Conservation (phyloP, 306 rosid genomes). For the Trichosanthes cucumerina region DNA sequence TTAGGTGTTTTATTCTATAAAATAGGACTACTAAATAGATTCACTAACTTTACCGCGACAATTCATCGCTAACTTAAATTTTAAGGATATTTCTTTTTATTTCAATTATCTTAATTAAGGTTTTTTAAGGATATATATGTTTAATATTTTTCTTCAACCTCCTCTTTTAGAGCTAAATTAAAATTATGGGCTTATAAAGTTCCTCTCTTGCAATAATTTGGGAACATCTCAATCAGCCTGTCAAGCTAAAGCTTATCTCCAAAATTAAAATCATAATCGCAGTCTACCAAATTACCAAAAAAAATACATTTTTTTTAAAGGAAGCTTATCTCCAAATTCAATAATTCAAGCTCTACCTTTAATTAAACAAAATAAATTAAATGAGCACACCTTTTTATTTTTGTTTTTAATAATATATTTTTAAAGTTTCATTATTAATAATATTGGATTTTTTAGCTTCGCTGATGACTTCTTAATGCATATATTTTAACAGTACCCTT, state of each 20-base stretch:
- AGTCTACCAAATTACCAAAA: not conserved
- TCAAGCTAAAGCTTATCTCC: slow-evolving; percentile 9
- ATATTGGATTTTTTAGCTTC: not conserved
- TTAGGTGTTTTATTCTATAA: not conserved
- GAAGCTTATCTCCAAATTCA: slow-evolving; percentile 1
- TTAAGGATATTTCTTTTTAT: not conserved
- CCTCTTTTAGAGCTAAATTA: not conserved
- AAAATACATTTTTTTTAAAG: too few relatives aligned
- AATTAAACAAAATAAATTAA: not conserved
- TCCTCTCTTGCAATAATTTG: not conserved
- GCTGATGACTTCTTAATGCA: not conserved
- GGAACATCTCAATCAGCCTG: not conserved
- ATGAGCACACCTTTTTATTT: not conserved
- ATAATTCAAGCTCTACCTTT: slow-evolving; percentile 2
- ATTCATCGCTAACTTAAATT: not conserved
- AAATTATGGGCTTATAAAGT: not conserved
- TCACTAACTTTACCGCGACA: not conserved
- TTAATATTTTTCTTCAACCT: not conserved
- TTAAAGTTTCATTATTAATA: too few relatives aligned
- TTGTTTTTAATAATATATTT: not conserved
- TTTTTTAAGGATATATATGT: not conserved
- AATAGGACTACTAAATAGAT: not conserved
- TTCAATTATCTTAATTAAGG: not conserved
- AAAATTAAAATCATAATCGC: slow-evolving; percentile 4
- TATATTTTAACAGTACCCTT: not conserved